Conservation (phyloP, 495 filamentous ascomycete species). For the Ramalina intermedia region DNA sequence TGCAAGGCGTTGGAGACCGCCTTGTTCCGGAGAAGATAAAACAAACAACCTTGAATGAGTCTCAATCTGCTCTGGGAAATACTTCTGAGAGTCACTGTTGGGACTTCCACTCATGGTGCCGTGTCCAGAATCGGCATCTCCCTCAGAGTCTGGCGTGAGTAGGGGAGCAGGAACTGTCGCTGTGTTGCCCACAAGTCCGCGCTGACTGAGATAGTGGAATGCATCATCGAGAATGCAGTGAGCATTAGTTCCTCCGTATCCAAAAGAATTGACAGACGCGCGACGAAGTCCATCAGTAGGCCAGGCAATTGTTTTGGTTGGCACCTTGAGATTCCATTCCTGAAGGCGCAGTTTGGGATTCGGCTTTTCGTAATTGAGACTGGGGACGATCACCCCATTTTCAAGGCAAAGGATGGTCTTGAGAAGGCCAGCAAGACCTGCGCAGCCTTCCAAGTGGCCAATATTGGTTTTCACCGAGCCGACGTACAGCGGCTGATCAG, state of each 20-base stretch:
- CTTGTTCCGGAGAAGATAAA: conserved; percentile 4
- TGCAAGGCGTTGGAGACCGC: neutral
- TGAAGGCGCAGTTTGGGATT: conserved; percentile 23
- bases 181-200: neutral
- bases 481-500: conserved; percentile 8
- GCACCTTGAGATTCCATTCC: conserved; percentile 16
- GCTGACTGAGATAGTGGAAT: neutral
- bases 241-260: conserved; percentile 21
- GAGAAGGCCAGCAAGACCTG: conserved; percentile 32
- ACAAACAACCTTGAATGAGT: conserved; percentile 5
- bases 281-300: conserved; percentile 13
- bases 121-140: neutral
- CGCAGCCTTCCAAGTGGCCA: conserved; percentile 26
- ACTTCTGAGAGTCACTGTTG: neutral
- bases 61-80: neutral
- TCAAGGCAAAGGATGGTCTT: conserved; percentile 29
- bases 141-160: neutral
- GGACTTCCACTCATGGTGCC: neutral
- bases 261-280: conserved; percentile 13
- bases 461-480: conserved; percentile 32
- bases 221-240: conserved; percentile 18
- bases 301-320: conserved; percentile 11
- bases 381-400: conserved; percentile 28
- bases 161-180: neutral
- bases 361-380: conserved; percentile 25